Conservation (phyloP, 176 grass and related monocot species). For the Eleusine indica region DNA sequence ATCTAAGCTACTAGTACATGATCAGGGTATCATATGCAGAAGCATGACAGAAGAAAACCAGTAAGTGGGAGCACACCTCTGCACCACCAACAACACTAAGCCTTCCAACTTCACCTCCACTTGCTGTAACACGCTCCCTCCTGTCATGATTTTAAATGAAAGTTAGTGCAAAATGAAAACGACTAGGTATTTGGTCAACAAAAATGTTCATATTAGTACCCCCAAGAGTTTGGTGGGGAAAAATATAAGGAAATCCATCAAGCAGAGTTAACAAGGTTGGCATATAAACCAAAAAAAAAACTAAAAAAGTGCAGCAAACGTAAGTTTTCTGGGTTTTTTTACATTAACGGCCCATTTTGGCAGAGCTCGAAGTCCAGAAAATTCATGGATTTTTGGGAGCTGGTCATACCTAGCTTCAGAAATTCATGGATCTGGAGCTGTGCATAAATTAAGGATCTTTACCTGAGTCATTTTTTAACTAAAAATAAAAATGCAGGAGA, state of each 20-base stretch:
- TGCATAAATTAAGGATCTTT: too few species aligned
- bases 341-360: not conserved
- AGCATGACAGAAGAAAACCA: conserved; percentile 20
- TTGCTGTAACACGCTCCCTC: conserved; percentile 93
- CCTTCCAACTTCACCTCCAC: conserved; percentile 98
- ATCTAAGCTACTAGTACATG: conserved; percentile 23
- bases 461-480: too few species aligned
- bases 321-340: not conserved
- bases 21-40: conserved; percentile 8
- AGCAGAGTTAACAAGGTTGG: not conserved
- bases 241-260: not conserved
- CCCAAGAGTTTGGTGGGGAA: not conserved
- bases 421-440: too few species aligned
- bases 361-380: too few species aligned
- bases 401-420: too few species aligned
- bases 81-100: conserved; percentile 95
- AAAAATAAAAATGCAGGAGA: too few species aligned
- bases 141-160: conserved; percentile 49
- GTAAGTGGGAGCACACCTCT: conserved; percentile 57
- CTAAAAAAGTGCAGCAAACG: not conserved
- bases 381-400: too few species aligned
- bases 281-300: not conserved
- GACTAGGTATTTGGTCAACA: not conserved
- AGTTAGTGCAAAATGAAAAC: conserved; percentile 24
- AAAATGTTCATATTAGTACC: not conserved